Percentiles rank a stretch among this genome's conserved stretches.
Evolutionary conservation across 2,329 filamentous ascomycete species (phyloP).

Genomic region (Canariomyces notabilis): DNA sequence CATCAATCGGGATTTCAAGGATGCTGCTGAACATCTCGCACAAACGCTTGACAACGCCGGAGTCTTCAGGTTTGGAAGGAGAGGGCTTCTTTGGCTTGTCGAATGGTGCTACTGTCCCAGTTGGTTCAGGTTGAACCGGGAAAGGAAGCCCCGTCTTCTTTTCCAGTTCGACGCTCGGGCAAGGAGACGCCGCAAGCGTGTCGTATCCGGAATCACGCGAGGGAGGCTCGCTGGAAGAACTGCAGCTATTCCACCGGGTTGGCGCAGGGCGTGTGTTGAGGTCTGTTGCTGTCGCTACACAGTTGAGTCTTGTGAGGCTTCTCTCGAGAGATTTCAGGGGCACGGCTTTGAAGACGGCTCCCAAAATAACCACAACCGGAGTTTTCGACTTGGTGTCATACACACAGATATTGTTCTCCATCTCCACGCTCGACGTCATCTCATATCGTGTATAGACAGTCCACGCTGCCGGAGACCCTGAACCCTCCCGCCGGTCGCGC

Average conservation of each 20-base stretch:
- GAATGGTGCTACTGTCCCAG: no score
- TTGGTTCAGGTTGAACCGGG: no score
- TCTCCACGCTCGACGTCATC: background rate
- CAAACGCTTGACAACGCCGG: background rate
- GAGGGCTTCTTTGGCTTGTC: no score
- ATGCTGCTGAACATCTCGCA: slow-evolving; percentile 15
- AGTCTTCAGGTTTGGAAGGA: background rate
- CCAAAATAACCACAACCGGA: slow-evolving; percentile 18
- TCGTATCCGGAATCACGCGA: no score
- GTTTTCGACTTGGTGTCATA: slow-evolving; percentile 11
- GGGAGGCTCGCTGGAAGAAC: background rate
- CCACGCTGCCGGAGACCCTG: background rate
- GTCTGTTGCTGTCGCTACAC: background rate
- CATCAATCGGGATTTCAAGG: slow-evolving; percentile 19
- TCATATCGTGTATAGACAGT: slow-evolving; percentile 13
- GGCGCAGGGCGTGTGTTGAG: no score
- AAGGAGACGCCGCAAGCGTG: no score
- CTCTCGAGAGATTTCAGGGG: slow-evolving; percentile 18
- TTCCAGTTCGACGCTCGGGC: no score
- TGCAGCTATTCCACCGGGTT: no score
- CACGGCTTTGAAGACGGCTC: slow-evolving; percentile 21
- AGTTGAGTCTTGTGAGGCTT: slow-evolving; percentile 9
- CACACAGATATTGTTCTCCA: slow-evolving; percentile 24
- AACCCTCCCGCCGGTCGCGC: no score
- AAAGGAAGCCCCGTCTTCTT: no score